Conservation (phyloP, 495 filamentous ascomycete genomes). For the Podospora pseudopauciseta region DNA sequence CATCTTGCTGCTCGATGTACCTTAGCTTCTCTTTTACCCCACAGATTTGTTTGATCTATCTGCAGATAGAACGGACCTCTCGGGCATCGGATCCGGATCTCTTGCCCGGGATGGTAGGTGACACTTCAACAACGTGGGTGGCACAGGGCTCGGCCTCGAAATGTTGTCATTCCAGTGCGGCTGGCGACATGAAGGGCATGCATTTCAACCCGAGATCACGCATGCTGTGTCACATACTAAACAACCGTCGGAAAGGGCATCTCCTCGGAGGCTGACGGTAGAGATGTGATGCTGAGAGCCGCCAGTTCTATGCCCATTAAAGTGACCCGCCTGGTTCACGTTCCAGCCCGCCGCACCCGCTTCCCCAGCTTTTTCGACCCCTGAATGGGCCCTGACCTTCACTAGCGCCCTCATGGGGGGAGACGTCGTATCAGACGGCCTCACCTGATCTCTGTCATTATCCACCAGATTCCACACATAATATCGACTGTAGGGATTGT, state of each 20-base stretch:
- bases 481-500: neutral
- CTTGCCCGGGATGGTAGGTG: neutral
- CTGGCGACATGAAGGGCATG: neutral
- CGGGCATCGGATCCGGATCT: slow-evolving; percentile 3
- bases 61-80: neutral
- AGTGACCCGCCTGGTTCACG: neutral
- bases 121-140: neutral
- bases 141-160: neutral
- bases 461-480: slow-evolving; percentile 3
- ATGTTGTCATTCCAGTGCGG: neutral
- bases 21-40: neutral
- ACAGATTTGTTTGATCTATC: neutral
- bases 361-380: neutral
- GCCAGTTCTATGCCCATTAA: neutral
- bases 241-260: neutral
- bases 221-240: neutral
- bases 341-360: neutral
- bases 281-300: neutral
- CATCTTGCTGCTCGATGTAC: neutral
- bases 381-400: neutral
- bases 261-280: neutral
- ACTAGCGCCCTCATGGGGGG: neutral
- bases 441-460: neutral
- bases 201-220: neutral
- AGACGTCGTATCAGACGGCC: slow-evolving; percentile 4